Base-by-base conservation (phyloP, 1,284 basidiomycete genomes). In the Puccinia polysora region DNA sequence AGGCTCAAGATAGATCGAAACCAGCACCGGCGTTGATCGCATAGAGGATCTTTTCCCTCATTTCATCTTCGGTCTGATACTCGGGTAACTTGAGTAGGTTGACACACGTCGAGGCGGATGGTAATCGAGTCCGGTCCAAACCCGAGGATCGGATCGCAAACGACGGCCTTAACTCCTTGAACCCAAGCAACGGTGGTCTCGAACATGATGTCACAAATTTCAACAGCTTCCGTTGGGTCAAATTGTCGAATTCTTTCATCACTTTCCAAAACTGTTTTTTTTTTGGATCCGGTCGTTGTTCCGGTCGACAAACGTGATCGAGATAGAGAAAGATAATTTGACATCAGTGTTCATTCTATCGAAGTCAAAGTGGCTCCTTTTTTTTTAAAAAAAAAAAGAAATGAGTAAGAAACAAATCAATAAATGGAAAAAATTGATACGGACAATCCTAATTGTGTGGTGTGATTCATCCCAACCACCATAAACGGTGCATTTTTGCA, bases 191-290 rank as follows among this genome's bases (percentile, higher is more conserved):
- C 0, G 93, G 93, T 0, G 93, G 91, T 12, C 92, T 84, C 75
- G 89, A 89, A 77, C 91, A 95, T 74, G 89, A 90, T 7, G 93
- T 96, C 18, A 91, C 93, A 77, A 96, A 97, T 4, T 89, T 85
- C 65, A 97, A 80, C 73, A 96, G 81, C 1, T 85, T 88, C 32
- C 85, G 82, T 50, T 88, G 84, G 73, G 92, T 84, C 28, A 91
- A 87, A 83, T 90, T 77, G 74, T 86, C 83, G 76, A 92, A 80
- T 0, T 74, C 73, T 32, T 78, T 76, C 50, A 83, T 80, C 18
- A 82, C 81, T 53, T 77, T 74, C 77, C 80, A 79, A 69, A 78
- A 74, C 68, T 70, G 25, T 45, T 69, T 20, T 58, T 34, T 30
- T 23, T n/a, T 6, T 5, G n/a, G n/a, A n/a, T n/a, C n/a, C n/a